Conservation (phyloP, 148 eudicot genomes). For the Rhododendron henanense region DNA sequence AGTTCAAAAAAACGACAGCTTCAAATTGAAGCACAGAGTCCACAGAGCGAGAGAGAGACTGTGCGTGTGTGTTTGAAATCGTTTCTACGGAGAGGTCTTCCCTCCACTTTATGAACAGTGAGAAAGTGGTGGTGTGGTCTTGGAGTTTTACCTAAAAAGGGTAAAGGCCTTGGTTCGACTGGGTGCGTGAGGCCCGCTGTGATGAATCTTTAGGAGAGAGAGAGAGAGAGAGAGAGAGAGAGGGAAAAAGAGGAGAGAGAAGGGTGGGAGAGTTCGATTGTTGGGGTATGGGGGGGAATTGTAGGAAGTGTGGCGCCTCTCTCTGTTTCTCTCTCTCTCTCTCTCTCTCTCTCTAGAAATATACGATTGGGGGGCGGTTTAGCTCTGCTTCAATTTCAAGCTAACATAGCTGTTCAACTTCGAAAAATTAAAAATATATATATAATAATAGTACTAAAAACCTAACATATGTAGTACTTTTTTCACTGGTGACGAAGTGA, state of each 20-base stretch:
- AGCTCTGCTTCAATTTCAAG: constrained; percentile 2
- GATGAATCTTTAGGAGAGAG: constrained; percentile 3
- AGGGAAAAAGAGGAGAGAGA: neutral
- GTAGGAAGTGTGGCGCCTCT: neutral
- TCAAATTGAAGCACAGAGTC: constrained; percentile 54
- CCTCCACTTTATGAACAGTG: constrained; percentile 20
- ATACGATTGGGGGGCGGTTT: neutral
- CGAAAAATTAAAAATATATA: neutral
- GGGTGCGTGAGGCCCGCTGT: constrained; percentile 1
- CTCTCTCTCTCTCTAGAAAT: neutral
- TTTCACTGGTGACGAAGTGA: neutral
- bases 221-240: neutral
- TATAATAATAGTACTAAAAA: neutral
- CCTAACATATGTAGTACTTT: neutral
- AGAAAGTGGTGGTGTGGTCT: constrained; percentile 6
- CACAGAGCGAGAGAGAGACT: neutral
- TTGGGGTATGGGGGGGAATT: neutral
- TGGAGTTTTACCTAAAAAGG: neutral
- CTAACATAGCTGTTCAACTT: neutral
- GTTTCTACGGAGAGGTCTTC: constrained; percentile 9
- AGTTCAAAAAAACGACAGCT: constrained; percentile 41
- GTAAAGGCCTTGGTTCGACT: neutral
- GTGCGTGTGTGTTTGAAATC: constrained; percentile 17
- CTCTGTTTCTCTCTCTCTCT: neutral
- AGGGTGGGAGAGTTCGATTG: neutral